phyloP scores from a whole-genome alignment of 495 filamentous ascomycete genomes.

The Lindgomyces ingoldianus region DNA sequence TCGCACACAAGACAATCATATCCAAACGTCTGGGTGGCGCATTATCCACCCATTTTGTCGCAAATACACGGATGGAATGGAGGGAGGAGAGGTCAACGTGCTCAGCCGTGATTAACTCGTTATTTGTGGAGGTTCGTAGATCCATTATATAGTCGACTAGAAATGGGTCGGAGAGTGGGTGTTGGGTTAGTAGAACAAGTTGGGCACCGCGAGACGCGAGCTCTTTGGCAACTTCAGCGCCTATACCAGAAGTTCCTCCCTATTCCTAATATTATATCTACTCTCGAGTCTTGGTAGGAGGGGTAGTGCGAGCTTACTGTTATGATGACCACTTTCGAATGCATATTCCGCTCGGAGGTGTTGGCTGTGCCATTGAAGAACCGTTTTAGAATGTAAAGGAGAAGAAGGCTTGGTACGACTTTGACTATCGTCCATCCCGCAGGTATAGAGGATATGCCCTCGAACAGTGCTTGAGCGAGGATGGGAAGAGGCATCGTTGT shows the following conservation, averaged over 20 bases:
- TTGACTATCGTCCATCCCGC: slow-evolving; percentile 63
- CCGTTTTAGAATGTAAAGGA: slow-evolving; percentile 69
- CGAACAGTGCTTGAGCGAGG: slow-evolving; percentile 58
- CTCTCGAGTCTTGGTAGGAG: background rate
- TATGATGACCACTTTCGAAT: slow-evolving; percentile 88
- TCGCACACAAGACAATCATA: slow-evolving; percentile 85
- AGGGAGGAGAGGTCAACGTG: slow-evolving; percentile 86
- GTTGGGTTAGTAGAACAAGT: slow-evolving; percentile 83
- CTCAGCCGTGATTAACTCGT: slow-evolving; percentile 91
- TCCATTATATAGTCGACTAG: slow-evolving; percentile 90
- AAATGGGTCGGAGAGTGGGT: slow-evolving; percentile 78
- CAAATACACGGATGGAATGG: slow-evolving; percentile 86
- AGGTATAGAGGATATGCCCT: slow-evolving; percentile 70
- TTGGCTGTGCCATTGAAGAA: slow-evolving; percentile 77
- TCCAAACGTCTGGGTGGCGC: slow-evolving; percentile 87
- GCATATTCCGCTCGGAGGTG: slow-evolving; percentile 79
- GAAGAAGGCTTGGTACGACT: slow-evolving; percentile 55
- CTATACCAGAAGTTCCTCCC: slow-evolving; percentile 94
- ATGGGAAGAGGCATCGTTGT: slow-evolving; percentile 77
- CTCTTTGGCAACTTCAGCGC: slow-evolving; percentile 68
- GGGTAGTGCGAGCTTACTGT: slow-evolving; percentile 68
- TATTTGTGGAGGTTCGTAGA: slow-evolving; percentile 73
- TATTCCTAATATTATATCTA: slow-evolving; percentile 41
- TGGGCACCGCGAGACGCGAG: slow-evolving; percentile 86
- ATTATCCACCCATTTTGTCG: slow-evolving; percentile 99